These are phyloP conservation scores for Lactifluus volemus DNA, from an alignment of 768 basidiomycete genomes.

Conservation along the genomic window DNA sequence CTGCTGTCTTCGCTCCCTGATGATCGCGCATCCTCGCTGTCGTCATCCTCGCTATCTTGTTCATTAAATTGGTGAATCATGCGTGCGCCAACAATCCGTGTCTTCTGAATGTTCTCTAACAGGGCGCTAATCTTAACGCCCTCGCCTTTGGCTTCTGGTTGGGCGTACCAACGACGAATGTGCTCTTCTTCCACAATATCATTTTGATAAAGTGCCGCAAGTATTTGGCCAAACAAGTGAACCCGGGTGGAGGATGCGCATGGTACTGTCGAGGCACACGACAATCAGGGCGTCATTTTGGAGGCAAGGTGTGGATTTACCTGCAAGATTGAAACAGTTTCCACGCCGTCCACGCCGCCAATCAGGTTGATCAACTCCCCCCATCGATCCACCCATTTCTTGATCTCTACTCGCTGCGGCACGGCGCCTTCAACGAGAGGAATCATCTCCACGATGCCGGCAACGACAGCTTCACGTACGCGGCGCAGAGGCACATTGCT, in stretches of 20 bases:
- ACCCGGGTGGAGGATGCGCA: constrained; percentile 56
- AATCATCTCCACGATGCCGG: constrained; percentile 71
- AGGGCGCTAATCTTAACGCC: constrained; percentile 33
- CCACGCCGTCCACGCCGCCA: constrained; percentile 74
- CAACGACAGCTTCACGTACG: constrained; percentile 83
- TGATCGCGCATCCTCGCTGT: not conserved
- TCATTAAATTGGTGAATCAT: constrained; percentile 80
- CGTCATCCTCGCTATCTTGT: constrained; percentile 50
- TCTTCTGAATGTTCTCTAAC: constrained; percentile 52
- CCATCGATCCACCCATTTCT: constrained; percentile 63
- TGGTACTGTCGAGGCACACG: constrained; percentile 36
- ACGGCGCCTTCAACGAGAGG: constrained; percentile 46
- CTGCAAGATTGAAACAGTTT: constrained; percentile 74
- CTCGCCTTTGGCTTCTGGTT: constrained; percentile 45
- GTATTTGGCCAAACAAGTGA: constrained; percentile 73
- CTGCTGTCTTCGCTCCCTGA: constrained; percentile 23
- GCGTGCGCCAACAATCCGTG: constrained; percentile 59
- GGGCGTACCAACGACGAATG: constrained; percentile 78
- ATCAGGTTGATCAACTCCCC: constrained; percentile 73
- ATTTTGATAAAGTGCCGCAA: constrained; percentile 82
- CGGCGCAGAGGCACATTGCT: constrained; percentile 84
- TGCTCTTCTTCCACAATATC: constrained; percentile 90
- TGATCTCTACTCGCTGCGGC: constrained; percentile 59
- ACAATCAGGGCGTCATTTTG: not conserved
- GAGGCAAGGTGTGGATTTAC: constrained; percentile 30